Conservation (phyloP, 73 alveolate genomes). For the Symbiodinium natans region DNA sequence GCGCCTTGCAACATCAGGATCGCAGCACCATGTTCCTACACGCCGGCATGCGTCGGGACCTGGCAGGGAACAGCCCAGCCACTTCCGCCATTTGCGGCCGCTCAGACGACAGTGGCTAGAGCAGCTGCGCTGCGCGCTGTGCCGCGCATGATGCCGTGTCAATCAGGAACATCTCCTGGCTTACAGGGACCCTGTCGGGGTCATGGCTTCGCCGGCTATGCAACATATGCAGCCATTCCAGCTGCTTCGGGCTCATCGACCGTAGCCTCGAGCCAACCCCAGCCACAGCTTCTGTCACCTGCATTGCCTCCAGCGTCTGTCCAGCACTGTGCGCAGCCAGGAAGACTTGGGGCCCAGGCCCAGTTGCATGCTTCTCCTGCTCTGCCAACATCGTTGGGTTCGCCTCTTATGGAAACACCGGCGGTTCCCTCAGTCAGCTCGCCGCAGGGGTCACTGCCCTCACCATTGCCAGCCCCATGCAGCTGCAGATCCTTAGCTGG, state of each 20-base stretch:
- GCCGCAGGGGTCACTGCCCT: background rate
- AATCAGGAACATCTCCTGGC: no score
- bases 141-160: no score
- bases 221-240: no score
- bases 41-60: background rate
- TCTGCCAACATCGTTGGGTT: background rate
- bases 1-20: background rate
- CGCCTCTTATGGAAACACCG: background rate
- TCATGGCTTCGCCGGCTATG: no score
- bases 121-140: no score
- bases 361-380: background rate
- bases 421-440: background rate
- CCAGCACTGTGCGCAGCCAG: no score
- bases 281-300: no score
- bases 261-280: no score
- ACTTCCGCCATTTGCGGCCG: background rate
- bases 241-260: no score
- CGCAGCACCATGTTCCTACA: background rate
- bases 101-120: background rate
- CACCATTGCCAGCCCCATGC: background rate
- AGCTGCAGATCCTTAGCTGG: background rate
- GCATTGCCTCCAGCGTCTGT: no score
- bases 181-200: no score
- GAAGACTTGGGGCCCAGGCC: background rate
- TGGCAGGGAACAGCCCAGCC: background rate